These are phyloP conservation scores for Aureobasidium sp. DNA, from an alignment of 2,329 filamentous ascomycete genomes.

Conservation along the genomic window DNA sequence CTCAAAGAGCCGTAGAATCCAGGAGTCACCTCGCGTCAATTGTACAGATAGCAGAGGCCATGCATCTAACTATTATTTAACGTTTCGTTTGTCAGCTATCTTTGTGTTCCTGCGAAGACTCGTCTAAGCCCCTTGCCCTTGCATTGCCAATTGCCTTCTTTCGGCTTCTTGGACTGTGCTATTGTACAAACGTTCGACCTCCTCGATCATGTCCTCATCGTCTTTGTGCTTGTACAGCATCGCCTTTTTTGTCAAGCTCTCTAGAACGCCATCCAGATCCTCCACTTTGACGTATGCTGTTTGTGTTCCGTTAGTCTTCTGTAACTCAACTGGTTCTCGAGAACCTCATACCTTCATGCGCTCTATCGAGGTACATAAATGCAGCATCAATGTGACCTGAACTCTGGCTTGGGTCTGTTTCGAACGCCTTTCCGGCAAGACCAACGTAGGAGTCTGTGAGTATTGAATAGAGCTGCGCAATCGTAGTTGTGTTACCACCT, in stretches of 20 bases:
- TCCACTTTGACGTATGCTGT: conserved; percentile 56
- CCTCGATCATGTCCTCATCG: conserved; percentile 13
- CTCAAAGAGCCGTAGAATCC: conserved; percentile 1
- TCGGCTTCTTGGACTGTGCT: conserved; percentile 10
- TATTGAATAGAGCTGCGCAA: conserved; percentile 58
- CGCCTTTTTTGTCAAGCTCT: conserved; percentile 75
- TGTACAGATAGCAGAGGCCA: conserved; percentile 10
- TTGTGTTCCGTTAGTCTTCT: not conserved
- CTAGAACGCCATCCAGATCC: conserved; percentile 61
- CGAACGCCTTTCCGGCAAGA: conserved; percentile 50
- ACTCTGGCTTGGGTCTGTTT: conserved; percentile 20
- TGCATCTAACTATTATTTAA: conserved; percentile 9
- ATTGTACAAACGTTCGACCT: conserved; percentile 14
- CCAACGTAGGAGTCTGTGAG: conserved; percentile 75
- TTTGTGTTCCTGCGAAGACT: not conserved
- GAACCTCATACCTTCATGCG: conserved; percentile 24
- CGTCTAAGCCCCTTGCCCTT: not conserved
- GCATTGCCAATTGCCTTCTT: conserved; percentile 8
- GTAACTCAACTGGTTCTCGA: not conserved
- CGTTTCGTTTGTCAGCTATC: conserved; percentile 1
- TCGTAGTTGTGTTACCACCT: conserved; percentile 52
- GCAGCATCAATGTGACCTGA: conserved; percentile 20
- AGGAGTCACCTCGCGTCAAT: conserved; percentile 11
- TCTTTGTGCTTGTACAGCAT: conserved; percentile 13
- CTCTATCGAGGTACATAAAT: conserved; percentile 21